Percentiles rank a stretch among this genome's conserved stretches.
Conservation (phyloP, 768 basidiomycete genomes). For the Phlebiopsis flavidoalba region DNA sequence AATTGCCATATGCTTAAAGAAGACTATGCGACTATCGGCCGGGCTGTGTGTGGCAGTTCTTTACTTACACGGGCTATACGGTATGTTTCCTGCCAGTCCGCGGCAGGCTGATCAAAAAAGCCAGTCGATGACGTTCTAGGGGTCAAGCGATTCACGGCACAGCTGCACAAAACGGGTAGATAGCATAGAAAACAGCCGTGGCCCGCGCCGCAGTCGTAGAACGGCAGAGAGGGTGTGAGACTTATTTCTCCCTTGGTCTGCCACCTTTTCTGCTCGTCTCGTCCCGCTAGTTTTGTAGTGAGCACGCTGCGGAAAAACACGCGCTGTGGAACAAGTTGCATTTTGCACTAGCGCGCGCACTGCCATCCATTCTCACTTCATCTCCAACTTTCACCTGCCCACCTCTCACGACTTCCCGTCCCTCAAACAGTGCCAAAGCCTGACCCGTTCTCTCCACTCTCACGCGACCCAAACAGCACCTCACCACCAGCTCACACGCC, state of each 20-base stretch:
- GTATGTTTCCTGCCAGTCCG: background rate
- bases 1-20: too few relatives aligned
- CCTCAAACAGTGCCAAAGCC: background rate
- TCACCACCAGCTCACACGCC: background rate
- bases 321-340: background rate
- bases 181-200: background rate
- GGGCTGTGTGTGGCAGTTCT: too few relatives aligned
- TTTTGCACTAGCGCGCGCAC: background rate
- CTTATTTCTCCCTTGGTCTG: background rate
- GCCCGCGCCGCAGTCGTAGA: background rate
- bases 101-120: background rate
- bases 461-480: background rate
- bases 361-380: background rate
- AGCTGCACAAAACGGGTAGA: too few relatives aligned
- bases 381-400: background rate
- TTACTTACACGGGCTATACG: too few relatives aligned
- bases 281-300: background rate
- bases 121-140: background rate
- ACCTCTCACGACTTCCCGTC: background rate
- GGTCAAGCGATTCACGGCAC: background rate
- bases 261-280: background rate
- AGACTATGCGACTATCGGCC: too few relatives aligned
- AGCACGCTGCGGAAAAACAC: background rate
- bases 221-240: background rate
- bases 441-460: background rate